These are phyloP conservation scores for Tolypocladium tropicale DNA, from an alignment of 2,329 filamentous ascomycete species.

Conservation along the genomic window DNA sequence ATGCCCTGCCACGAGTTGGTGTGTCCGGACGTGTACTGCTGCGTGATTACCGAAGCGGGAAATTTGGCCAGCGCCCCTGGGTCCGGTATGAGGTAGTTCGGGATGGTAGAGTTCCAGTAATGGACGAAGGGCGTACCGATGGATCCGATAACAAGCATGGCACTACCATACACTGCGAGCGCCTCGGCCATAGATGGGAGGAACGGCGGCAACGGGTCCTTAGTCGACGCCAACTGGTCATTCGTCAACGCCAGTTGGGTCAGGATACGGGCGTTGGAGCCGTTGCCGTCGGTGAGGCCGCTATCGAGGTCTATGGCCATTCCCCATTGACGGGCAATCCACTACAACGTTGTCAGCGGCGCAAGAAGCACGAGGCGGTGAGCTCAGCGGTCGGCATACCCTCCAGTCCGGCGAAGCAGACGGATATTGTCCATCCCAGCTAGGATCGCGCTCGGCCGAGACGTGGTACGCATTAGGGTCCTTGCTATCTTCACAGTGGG, in stretches of 20 bases:
- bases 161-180: constrained; percentile 58
- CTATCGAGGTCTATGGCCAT: constrained; percentile 44
- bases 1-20: constrained; percentile 47
- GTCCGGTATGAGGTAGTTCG: constrained; percentile 22
- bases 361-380: background rate
- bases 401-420: constrained; percentile 38
- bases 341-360: constrained; percentile 13
- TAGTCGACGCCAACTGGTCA: too few species aligned
- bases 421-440: constrained; percentile 13
- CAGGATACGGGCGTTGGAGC: constrained; percentile 45
- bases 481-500: constrained; percentile 47
- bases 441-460: constrained; percentile 19
- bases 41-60: constrained; percentile 50
- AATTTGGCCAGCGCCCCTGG: constrained; percentile 46
- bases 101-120: constrained; percentile 35
- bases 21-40: constrained; percentile 62
- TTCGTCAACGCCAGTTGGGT: constrained; percentile 46
- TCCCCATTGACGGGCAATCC: constrained; percentile 44
- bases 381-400: constrained; percentile 6
- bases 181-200: constrained; percentile 65
- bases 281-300: constrained; percentile 43
- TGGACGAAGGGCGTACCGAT: constrained; percentile 51
- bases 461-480: constrained; percentile 46
- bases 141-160: constrained; percentile 52
- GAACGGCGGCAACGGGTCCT: constrained; percentile 30